Evolutionary conservation across 2,329 filamentous ascomycete species (phyloP), one percentile per base, ranked within the genome.

Genomic region (Aciculosporium take): DNA sequence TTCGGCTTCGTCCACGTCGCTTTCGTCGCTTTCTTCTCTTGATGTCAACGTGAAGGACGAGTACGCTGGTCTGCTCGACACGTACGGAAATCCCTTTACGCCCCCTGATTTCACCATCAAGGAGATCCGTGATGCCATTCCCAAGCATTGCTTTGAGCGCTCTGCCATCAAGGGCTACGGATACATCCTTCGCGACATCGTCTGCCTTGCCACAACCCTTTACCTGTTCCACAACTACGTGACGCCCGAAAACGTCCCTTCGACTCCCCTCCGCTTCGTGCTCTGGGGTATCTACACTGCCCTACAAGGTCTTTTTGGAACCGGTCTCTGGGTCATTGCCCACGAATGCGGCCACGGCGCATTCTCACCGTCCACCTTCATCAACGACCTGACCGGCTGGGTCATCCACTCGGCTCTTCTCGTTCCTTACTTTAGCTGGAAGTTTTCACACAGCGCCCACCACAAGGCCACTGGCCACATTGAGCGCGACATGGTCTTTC

Each of bases 341-440:
- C 91, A 98, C 67, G 91, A 98, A 72, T 98, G 91, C 60, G 91
- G 91, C 51, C 91, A 98, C 67, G 84, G 91, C 63, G 81, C 91
- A 46, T 96, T 98, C 71, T 96, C 91, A 33, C 70, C 84, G n/a
- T 95, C 84, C 55, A 89, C 84, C 69, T 68, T 77, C 9, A 65
- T 95, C 59, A 96, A 96, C 69, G 87, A 96, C 64, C 76, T 84
- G 21, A 86, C 91, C 44, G 89, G 89, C 56, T 95, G 85, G 84
- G 63, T 94, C 59, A 76, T 85, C 53, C 89, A 96, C 69, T 94
- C 88, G 29, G 64, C 78, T 34, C 77, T 95, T 30, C 72, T 95
- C 43, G 89, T 98, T 37, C 91, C 91, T 18, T 98, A 96, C 71
- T 98, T 95, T 71, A 94, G 86, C 60, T 98, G 91, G 91, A 94